Evolutionary conservation across 306 rosid genomes (phyloP).

Genomic region (Lathyrus oleraceus): DNA sequence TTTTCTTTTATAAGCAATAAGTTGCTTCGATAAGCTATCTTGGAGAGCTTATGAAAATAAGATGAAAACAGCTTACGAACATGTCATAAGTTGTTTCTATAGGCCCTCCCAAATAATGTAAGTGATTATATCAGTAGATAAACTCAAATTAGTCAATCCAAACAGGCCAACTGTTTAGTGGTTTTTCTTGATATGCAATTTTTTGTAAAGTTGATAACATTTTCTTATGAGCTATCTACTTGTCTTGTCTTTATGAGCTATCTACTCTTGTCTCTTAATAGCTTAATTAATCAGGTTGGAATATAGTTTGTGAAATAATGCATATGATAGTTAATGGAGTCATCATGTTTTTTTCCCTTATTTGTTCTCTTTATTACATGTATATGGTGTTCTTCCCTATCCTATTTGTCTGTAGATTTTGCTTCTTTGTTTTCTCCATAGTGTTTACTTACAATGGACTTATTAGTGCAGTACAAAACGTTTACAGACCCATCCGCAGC

Average conservation of each 20-base stretch:
- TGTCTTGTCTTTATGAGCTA: slow-evolving; percentile 15
- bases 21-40: neutral
- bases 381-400: neutral
- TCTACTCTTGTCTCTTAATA: slow-evolving; percentile 6
- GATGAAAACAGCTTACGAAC: neutral
- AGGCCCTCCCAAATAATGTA: neutral
- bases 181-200: slow-evolving; percentile 17
- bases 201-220: neutral
- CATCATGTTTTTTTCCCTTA: slow-evolving; percentile 10
- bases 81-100: neutral
- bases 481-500: slow-evolving; percentile 79
- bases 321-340: slow-evolving; percentile 20
- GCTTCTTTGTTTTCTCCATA: neutral
- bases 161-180: neutral
- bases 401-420: slow-evolving; percentile 21
- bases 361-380: slow-evolving; percentile 9
- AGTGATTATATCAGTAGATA: neutral
- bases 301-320: slow-evolving; percentile 5
- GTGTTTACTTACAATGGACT: slow-evolving; percentile 29
- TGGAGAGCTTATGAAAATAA: neutral
- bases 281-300: slow-evolving; percentile 5
- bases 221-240: slow-evolving; percentile 2
- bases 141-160: neutral
- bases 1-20: too few species aligned
- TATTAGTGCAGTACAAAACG: slow-evolving; percentile 72